Base-by-base conservation (phyloP, 164 flowering plant genomes). In the Cinnamomum chago region DNA sequence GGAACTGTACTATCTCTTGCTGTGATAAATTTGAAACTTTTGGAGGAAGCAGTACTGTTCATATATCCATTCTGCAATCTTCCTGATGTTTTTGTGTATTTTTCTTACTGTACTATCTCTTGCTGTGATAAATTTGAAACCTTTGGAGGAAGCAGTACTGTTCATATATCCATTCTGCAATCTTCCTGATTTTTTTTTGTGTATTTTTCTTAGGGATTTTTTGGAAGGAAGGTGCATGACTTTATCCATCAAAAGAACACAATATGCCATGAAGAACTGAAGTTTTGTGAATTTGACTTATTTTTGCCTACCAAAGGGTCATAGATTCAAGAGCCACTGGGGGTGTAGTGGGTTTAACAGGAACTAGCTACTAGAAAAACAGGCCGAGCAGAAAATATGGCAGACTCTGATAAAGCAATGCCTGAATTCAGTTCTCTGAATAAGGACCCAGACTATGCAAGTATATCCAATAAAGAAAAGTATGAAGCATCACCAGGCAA, bases 401-500 rank as follows among this genome's bases (percentile, higher is more conserved):
- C 76, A 75, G 82, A 82, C 68, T 65, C 71, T 58, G 68, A 75
- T 27, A 66, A 75, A n/a, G 70, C 78, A 70, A 73, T 73, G 76
- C 66, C 72, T 62, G 40, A 35, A 65, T 70, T 76, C 11, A 65
- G 71, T 51, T 70, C 55, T 65, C 68, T 12, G 23, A 66, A 67
- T 50, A 73, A 79, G 70, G 70, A 69, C 60, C 79, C 77, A 58
- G 74, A 51, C 35, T 76, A 77, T 58, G 65, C 81, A 58, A 72
- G 40, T 25, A 25, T 62, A 23, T 73, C 75, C 70, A 77, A 76
- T 72, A 78, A 79, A 60, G 76, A 70, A 74, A 13, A 67, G 79
- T 81, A 76, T 77, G 81, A 58, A 77, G 81, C 84, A 20, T 72
- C 79, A 73, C 69, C 78, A 15, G 33, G 62, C 65, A 83, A 78